Base-by-base conservation (phyloP, 768 basidiomycete species). In the Trametes maxima region DNA sequence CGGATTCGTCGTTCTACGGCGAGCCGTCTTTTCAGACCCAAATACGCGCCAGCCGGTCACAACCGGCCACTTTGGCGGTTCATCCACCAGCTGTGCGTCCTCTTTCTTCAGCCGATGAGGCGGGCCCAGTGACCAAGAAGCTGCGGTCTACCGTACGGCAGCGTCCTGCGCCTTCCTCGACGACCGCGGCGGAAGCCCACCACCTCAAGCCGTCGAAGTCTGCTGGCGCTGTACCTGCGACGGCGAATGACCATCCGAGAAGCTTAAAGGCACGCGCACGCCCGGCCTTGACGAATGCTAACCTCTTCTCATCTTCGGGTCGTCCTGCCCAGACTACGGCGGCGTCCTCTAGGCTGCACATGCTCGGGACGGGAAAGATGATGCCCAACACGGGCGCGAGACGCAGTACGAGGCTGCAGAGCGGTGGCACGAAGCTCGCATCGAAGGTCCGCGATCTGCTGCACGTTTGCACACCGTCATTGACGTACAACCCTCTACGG, bases 211-310 rank as follows among this genome's bases (percentile, higher is more conserved):
- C 82, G 65, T 80, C 78, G 71, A 90, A 88, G 80, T 74, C 82
- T 68, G 77, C 77, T 71, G 74, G 80, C 64, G 65, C 65, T 42
- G 24, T 68, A 47, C 66, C 64, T 59, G 60, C 65, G 61, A 56
- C 36, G 28, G 69, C 69, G 69, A 87, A 88, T 77, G 87, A 89
- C 75, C 83, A 85, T 74, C 79, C 82, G 82, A 90, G 90, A 89
- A 65, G 67, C 68, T 70, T 69, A 65, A 92, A 92, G 90, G 90
- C 87, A 90, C 85, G 89, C 87, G 85, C 85, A 82, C 88, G 87
- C 86, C 87, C 86, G 87, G 88, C 86, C 82, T 82, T 89, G 83
- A 86, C 84, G 79, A 85, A 88, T 87, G 82, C 85, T 89, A 89
- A 89, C 80, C 81, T 88, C 81, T 88, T 89, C 89, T 90, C 88